phyloP scores from a whole-genome alignment of 192 early-diverging fungal genomes.

The Paraglomus occultum region DNA sequence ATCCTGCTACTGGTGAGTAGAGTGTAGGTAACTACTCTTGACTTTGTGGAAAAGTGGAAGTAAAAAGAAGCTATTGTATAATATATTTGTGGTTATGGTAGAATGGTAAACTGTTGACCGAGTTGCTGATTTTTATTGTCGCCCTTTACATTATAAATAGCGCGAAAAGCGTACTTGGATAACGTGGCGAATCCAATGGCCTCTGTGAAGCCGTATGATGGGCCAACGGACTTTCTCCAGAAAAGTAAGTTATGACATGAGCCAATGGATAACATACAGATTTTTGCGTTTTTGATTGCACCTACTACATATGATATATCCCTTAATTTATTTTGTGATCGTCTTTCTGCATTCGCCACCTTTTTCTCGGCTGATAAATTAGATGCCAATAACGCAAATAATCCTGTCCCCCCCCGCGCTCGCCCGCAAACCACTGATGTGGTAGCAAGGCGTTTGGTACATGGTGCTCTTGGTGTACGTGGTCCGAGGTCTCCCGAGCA shows the following conservation, averaged over 20 bases:
- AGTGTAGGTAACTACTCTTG: not conserved
- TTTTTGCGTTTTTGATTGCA: too few relatives aligned
- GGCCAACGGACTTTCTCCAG: constrained; percentile 43
- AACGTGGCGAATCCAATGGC: constrained; percentile 51
- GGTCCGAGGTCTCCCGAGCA: constrained; percentile 48
- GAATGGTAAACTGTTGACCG: constrained; percentile 15
- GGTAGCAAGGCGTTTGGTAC: constrained; percentile 71
- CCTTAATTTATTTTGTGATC: too few relatives aligned
- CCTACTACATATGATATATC: too few relatives aligned
- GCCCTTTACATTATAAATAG: constrained; percentile 25
- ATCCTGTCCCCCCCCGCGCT: constrained; percentile 33
- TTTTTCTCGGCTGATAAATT: too few relatives aligned
- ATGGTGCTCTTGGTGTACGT: constrained; percentile 70
- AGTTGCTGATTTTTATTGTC: constrained; percentile 6
- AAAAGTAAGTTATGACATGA: constrained; percentile 23
- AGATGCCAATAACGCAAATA: constrained; percentile 29
- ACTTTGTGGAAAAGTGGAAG: not conserved
- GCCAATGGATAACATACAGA: too few relatives aligned
- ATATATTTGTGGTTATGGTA: not conserved
- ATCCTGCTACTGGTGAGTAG: constrained; percentile 58
- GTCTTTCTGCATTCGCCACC: too few relatives aligned
- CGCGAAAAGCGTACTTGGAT: constrained; percentile 55
- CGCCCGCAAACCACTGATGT: constrained; percentile 61
- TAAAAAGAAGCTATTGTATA: not conserved
- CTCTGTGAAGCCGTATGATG: constrained; percentile 61